Base-by-base conservation (phyloP, 805 yeast genomes). In the Starmerella cellae region DNA sequence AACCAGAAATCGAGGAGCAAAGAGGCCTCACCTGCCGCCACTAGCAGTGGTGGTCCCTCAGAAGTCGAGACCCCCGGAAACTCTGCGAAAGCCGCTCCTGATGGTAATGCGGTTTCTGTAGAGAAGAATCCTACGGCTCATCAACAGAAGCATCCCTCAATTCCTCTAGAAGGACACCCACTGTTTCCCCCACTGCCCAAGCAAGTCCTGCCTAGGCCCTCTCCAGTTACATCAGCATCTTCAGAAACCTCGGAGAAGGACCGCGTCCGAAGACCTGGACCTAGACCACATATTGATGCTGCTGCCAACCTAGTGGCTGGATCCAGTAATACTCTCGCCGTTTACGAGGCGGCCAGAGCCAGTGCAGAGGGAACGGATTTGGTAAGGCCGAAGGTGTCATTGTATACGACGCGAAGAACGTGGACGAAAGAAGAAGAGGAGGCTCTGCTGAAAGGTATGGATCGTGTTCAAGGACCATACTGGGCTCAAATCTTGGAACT, bases 341-440 rank as follows among this genome's bases (percentile, higher is more conserved):
- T 53, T 4, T 57, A 56, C 35, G 52, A 55, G 26, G 57, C 58
- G 2, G 59, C 59, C 1, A 44, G 50, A 13, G 46, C 47, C 10
- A 39, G 47, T 11, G 49, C 54, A 4, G 55, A 52, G 18, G 57
- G 56, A 11, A 42, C 51, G 2, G 55, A 50, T 17, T 46, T 44
- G 10, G 28, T 47, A 5, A 48, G 58, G 2, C 54, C 54, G 5
- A 40, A 46, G 16, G 41, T 51, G 1, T 48, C 49, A 1, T 39
- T 51, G 47, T 49, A 45, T 29, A 50, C 53, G 4, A 46, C 68
- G 38, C 64, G 94, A 47, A 64, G 91, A 39, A 73, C 80, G 3
- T 91, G 98, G 98, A 75, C 93, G 0, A 66, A 74, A 45, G 87
- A 78, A 29, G 98, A 91, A 59, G 97, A 91, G 56, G 75, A 71